phyloP scores from a whole-genome alignment of 331 rosid genomes.

The Quercus phellos region DNA sequence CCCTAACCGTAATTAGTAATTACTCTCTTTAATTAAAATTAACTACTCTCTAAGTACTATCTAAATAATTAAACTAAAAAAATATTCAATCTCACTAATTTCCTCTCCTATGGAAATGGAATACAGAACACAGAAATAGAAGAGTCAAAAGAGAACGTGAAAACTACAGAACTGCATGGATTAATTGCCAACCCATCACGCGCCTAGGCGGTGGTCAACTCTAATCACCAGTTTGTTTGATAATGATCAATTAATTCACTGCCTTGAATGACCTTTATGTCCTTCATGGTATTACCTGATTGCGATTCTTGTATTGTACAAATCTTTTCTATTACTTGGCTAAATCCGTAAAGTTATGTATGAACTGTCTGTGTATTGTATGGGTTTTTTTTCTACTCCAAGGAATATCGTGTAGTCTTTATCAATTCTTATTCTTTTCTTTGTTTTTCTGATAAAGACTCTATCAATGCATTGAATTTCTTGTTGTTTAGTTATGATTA shows the following conservation, averaged over 20 bases:
- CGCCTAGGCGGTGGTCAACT: constrained; percentile 53
- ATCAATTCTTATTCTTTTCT: not conserved
- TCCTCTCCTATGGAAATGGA: not conserved
- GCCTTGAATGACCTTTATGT: not conserved
- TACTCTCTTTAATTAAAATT: constrained; percentile 1
- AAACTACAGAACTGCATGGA: constrained; percentile 51
- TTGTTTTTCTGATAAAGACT: not conserved
- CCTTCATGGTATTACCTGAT: not conserved
- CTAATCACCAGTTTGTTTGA: constrained; percentile 1
- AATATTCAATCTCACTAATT: not conserved
- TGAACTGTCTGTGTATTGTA: not conserved
- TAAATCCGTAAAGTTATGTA: not conserved
- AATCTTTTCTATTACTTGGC: not conserved
- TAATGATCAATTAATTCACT: not conserved
- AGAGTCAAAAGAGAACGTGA: constrained; percentile 59
- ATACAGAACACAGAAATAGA: constrained; percentile 16
- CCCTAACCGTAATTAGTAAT: constrained; percentile 9
- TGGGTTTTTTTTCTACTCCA: constrained; percentile 14
- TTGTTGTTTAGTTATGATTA: not conserved
- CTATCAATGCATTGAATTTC: not conserved
- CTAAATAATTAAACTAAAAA: no score
- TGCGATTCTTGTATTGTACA: not conserved
- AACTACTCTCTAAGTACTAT: not conserved
- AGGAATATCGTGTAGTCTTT: not conserved
- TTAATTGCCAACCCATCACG: constrained; percentile 63